These are phyloP conservation scores for Penicillium occitanis DNA, from an alignment of 2,329 filamentous ascomycete species.

Conservation along the genomic window DNA sequence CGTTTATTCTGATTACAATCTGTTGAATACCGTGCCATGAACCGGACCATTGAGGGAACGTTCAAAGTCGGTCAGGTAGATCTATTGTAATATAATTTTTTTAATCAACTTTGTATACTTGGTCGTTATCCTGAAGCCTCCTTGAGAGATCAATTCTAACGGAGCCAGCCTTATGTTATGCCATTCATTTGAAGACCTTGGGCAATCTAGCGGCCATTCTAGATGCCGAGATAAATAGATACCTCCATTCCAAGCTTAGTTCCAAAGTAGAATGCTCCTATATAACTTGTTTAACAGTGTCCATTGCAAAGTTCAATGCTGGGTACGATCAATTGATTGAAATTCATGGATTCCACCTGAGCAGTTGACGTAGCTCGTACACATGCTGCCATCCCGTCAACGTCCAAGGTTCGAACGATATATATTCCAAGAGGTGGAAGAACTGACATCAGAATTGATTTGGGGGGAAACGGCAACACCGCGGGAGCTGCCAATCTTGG, in stretches of 20 bases:
- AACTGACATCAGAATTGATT: not conserved
- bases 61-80: not conserved
- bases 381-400: not conserved
- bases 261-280: no score
- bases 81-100: not conserved
- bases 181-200: not conserved
- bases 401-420: not conserved
- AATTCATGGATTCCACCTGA: no score
- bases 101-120: not conserved
- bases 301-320: not conserved
- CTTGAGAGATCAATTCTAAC: not conserved
- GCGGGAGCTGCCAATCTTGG: not conserved
- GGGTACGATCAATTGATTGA: not conserved
- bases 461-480: not conserved
- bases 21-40: not conserved
- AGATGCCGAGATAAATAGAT: not conserved
- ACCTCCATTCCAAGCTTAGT: no score
- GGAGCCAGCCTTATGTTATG: not conserved
- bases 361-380: no score
- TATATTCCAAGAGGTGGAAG: no score
- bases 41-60: not conserved
- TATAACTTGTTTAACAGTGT: not conserved
- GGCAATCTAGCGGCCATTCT: not conserved
- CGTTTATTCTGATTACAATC: conserved; percentile 6
- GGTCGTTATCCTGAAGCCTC: not conserved